Percentiles rank a stretch among this genome's conserved stretches.
Conservation (phyloP, 192 early-diverging fungal species). For the Irineochytrium annulatum region DNA sequence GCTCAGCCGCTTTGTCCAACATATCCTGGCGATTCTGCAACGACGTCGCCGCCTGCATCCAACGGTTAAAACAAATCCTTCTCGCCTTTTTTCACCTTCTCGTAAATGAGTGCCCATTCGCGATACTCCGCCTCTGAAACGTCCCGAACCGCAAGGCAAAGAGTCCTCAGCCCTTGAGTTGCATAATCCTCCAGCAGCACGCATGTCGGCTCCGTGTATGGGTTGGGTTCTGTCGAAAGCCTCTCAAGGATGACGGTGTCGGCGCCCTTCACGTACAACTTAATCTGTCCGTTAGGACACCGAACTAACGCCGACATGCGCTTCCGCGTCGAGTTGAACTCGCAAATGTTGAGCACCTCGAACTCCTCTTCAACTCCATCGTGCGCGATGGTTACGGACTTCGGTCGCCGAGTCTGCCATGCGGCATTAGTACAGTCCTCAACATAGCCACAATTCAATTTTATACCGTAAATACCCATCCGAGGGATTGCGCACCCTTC, state of each 20-base stretch:
- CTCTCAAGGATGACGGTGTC: constrained; percentile 39
- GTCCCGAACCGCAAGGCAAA: constrained; percentile 73
- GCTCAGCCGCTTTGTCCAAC: constrained; percentile 68
- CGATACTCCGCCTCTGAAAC: constrained; percentile 68
- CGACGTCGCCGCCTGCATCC: constrained; percentile 62
- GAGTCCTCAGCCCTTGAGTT: constrained; percentile 66
- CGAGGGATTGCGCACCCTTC: constrained; percentile 88
- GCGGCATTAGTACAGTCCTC: too few species aligned
- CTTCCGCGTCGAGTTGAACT: constrained; percentile 36
- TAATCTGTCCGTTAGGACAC: constrained; percentile 32
- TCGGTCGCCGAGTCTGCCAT: constrained; percentile 14
- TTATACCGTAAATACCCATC: constrained; percentile 50
- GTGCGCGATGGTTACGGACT: constrained; percentile 18
- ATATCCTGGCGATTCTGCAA: constrained; percentile 71
- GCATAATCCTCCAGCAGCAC: constrained; percentile 26
- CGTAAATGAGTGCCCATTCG: constrained; percentile 66
- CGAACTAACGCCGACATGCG: constrained; percentile 32
- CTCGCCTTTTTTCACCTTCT: too few species aligned
- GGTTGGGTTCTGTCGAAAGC: constrained; percentile 29
- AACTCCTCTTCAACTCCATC: constrained; percentile 21
- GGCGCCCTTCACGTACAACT: constrained; percentile 36
- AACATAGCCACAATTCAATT: too few species aligned
- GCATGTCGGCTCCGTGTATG: constrained; percentile 8
- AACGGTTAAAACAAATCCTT: too few species aligned
- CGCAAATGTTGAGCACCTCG: constrained; percentile 27